phyloP scores from a whole-genome alignment of 2,329 filamentous ascomycete genomes.

The Sphaerulina musiva region DNA sequence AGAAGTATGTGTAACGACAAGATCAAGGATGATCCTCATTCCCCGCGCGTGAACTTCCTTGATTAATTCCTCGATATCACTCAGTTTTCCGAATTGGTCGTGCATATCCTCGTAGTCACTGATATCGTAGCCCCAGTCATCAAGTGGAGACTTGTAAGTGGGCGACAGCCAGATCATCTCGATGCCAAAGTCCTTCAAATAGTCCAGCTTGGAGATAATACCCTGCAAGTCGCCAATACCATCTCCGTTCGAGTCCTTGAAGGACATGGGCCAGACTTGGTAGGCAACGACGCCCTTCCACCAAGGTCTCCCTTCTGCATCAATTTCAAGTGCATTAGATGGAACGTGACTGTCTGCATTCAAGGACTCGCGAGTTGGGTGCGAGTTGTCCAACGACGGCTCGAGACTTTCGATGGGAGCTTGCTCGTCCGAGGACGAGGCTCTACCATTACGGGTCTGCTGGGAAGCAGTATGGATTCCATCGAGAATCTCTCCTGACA shows the following conservation, averaged over 20 bases:
- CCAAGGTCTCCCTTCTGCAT: conserved; percentile 30
- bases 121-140: conserved; percentile 65
- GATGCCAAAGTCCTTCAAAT: conserved; percentile 55
- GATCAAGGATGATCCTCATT: conserved; percentile 66
- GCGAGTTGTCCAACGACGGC: not conserved
- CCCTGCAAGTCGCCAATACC: conserved; percentile 58
- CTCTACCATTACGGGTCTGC: not conserved
- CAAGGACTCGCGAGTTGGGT: not conserved
- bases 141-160: conserved; percentile 54
- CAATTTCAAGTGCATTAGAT: not conserved
- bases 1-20: conserved; percentile 73
- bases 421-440: not conserved
- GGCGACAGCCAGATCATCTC: conserved; percentile 63
- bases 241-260: conserved; percentile 49
- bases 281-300: conserved; percentile 44
- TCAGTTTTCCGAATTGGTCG: conserved; percentile 58
- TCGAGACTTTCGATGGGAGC: not conserved
- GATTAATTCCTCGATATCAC: conserved; percentile 59
- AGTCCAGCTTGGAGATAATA: conserved; percentile 54
- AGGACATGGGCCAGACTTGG: conserved; percentile 43
- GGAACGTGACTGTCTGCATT: not conserved
- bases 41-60: conserved; percentile 53
- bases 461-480: not conserved
- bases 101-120: conserved; percentile 62
- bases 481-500: not conserved